Evolutionary conservation across 1,139 yeast genomes (phyloP).

Genomic region (Hyphopichia wangnamkhiaoensis): DNA sequence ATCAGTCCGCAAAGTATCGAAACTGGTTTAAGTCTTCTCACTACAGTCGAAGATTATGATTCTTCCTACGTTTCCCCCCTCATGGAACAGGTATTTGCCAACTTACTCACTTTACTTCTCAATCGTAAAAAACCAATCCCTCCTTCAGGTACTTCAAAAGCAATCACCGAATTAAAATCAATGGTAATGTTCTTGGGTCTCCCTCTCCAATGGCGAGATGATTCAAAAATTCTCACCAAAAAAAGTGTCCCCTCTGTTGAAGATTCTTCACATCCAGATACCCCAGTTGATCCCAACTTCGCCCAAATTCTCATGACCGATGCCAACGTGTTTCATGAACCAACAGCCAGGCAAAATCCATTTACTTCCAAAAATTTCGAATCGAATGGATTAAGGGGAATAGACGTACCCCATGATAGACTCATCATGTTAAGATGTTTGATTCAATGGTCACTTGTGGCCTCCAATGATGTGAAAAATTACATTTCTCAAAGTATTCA

Average conservation of each 20-base stretch:
- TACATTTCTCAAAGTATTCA: slow-evolving; percentile 32
- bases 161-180: slow-evolving; percentile 44
- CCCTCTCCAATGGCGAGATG: slow-evolving; percentile 50
- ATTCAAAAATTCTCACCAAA: slow-evolving; percentile 19
- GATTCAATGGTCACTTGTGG: slow-evolving; percentile 49
- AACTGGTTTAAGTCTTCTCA: slow-evolving; percentile 49
- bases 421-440: slow-evolving; percentile 47
- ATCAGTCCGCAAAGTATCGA: slow-evolving; percentile 52
- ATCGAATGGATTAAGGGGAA: slow-evolving; percentile 43
- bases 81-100: slow-evolving; percentile 38
- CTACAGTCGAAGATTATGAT: slow-evolving; percentile 14
- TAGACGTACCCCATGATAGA: slow-evolving; percentile 44
- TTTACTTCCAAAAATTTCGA: slow-evolving; percentile 41
- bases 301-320: slow-evolving; percentile 38
- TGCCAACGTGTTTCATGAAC: slow-evolving; percentile 12
- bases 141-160: slow-evolving; percentile 26
- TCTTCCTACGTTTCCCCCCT: slow-evolving; percentile 23
- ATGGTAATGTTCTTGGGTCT: slow-evolving; percentile 36
- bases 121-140: slow-evolving; percentile 42
- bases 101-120: slow-evolving; percentile 37
- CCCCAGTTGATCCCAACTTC: slow-evolving; percentile 38
- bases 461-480: slow-evolving; percentile 44
- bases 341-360: slow-evolving; percentile 27
- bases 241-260: slow-evolving; percentile 9
- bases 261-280: slow-evolving; percentile 16